These are phyloP conservation scores for Castanospermum australe DNA, from an alignment of 306 rosid genomes.

Conservation along the genomic window DNA sequence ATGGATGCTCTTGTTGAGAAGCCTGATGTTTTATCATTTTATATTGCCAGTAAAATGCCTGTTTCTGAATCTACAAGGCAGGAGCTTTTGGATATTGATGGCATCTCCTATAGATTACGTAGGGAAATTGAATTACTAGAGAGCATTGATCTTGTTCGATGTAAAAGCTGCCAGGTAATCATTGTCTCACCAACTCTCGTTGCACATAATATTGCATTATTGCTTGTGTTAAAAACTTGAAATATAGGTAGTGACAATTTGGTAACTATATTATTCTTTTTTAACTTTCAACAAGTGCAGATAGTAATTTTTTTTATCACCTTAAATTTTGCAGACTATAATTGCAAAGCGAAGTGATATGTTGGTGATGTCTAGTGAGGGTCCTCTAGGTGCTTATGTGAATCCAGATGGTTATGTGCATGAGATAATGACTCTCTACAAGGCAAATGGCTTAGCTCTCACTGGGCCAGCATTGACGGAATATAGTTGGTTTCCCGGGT, in stretches of 20 bases:
- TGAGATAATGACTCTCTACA: slow-evolving; percentile 84
- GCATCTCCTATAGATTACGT: slow-evolving; percentile 83
- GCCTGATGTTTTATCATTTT: slow-evolving; percentile 82
- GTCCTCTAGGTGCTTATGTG: slow-evolving; percentile 97
- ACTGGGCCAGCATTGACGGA: slow-evolving; percentile 56
- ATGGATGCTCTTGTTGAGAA: slow-evolving; percentile 79
- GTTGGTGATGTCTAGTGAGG: slow-evolving; percentile 93
- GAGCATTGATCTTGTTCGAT: slow-evolving; percentile 71
- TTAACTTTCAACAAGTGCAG: slow-evolving; percentile 10
- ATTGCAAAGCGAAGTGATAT: slow-evolving; percentile 89
- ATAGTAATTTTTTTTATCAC: slow-evolving; percentile 1
- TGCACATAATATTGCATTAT: slow-evolving; percentile 1
- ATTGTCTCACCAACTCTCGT: slow-evolving; percentile 19
- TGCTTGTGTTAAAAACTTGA: slow-evolving; percentile 5
- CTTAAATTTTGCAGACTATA: slow-evolving; percentile 57
- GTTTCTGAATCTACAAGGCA: slow-evolving; percentile 94
- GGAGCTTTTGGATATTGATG: slow-evolving; percentile 91
- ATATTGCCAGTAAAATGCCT: slow-evolving; percentile 92
- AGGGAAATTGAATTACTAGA: slow-evolving; percentile 90
- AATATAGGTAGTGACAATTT: background rate
- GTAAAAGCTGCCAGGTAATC: slow-evolving; percentile 74
- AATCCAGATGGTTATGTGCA: slow-evolving; percentile 72
- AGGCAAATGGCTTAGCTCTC: slow-evolving; percentile 73
- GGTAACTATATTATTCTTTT: background rate
- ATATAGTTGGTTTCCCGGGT: slow-evolving; percentile 99